Base-by-base conservation (phyloP, 345 rosid species). In the Eucalyptus polyanthemos region DNA sequence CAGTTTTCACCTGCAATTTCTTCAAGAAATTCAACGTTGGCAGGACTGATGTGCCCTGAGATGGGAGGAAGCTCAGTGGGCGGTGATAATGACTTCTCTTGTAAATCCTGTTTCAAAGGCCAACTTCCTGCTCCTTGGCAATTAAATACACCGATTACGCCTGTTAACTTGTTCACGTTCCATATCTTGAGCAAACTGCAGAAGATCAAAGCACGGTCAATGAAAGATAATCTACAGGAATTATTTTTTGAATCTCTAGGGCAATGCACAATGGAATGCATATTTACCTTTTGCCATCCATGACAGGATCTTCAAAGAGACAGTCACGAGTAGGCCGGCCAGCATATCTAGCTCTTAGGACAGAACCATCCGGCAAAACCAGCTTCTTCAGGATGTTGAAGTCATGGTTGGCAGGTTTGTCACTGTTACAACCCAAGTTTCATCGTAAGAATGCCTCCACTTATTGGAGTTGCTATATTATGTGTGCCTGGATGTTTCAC, bases 251-350 rank as follows among this genome's bases (percentile, higher is more conserved):
- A 44, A 65, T 40, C 45, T n/a, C 50, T 34, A 17, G 45, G 45
- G 69, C 24, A 44, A 50, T 12, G 81, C 45, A 62, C 25, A 51
- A 37, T 34, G 87, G 51, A 50, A 88, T 42, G 17, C 83, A 76
- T 37, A 19, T 44, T 47, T 90, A 95, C 96, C 96, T 96, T 92
- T 91, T 91, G 9, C 95, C 95, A 92, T 96, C 96, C 93, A 92
- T 94, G 90, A 94, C 93, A 54, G 95, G 95, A 88, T 95, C 97
- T 87, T 87, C 87, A 53, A 94, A 96, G 62, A 96, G 89, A 92
- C 95, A 95, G 92, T 95, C 97, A 67, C 94, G 91, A 13, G 96
- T 96, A 19, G 97, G 98, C 80, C 96, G 93, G 45, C 98, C 98
- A 11, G 94, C 93, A 86, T 92, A 89, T 93, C 89, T 94, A 65